Conservation (phyloP, 169 alveolate genomes). For the Pseudocohnilembus persalinus region DNA sequence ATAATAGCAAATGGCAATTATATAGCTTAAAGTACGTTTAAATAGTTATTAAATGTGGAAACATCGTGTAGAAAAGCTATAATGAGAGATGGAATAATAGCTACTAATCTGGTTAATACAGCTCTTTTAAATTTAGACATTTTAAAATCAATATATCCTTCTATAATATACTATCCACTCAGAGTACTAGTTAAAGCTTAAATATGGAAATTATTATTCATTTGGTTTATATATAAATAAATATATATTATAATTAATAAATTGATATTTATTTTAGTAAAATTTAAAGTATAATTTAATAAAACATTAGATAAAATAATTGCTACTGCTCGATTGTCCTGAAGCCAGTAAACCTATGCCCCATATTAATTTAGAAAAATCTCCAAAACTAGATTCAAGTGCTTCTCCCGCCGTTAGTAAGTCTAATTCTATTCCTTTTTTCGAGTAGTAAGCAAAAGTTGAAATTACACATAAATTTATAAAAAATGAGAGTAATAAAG, state of each 20-base stretch:
- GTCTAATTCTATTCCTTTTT: slow-evolving; percentile 24
- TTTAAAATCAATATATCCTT: slow-evolving; percentile 45
- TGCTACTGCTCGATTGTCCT: slow-evolving; percentile 40
- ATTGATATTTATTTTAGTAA: neutral
- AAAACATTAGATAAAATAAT: no score
- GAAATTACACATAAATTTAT: slow-evolving; percentile 39
- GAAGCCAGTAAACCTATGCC: slow-evolving; percentile 58
- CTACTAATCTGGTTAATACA: slow-evolving; percentile 44
- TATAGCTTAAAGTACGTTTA: slow-evolving; percentile 46
- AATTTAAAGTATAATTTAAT: no score
- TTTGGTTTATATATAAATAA: neutral
- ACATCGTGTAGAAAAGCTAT: slow-evolving; percentile 39
- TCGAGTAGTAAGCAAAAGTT: slow-evolving; percentile 53
- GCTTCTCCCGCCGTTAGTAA: slow-evolving; percentile 42
- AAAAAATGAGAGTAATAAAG: slow-evolving; percentile 39
- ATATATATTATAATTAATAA: slow-evolving; percentile 2
- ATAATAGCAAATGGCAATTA: slow-evolving; percentile 60
- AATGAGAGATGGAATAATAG: slow-evolving; percentile 52
- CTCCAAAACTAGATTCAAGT: slow-evolving; percentile 47
- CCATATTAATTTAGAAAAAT: slow-evolving; percentile 50
- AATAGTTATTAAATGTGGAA: slow-evolving; percentile 25
- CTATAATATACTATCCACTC: slow-evolving; percentile 55
- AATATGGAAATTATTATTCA: neutral
- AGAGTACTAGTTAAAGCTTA: slow-evolving; percentile 55
- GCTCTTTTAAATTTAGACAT: slow-evolving; percentile 42